Conservation (phyloP, 345 rosid species). For the Psidium guajava region DNA sequence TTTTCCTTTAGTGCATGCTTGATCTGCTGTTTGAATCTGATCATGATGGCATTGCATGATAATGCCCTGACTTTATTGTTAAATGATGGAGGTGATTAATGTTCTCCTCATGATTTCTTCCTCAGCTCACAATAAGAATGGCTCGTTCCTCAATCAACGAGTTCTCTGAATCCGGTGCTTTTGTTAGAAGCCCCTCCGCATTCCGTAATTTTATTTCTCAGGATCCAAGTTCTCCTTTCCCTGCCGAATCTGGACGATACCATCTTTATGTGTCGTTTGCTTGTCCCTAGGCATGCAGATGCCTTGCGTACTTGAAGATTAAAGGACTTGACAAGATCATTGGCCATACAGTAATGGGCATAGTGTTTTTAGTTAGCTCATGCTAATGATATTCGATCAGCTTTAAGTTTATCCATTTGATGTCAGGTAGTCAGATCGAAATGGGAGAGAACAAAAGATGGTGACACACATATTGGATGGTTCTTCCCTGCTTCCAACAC, state of each 20-base stretch:
- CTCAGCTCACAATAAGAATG: neutral
- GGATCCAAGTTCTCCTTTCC: constrained; percentile 6
- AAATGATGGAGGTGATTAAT: neutral
- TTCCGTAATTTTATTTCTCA: neutral
- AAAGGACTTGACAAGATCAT: constrained; percentile 36
- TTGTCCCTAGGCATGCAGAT: constrained; percentile 10
- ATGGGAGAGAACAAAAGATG: too few relatives aligned
- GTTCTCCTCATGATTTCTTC: neutral
- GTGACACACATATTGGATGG: neutral
- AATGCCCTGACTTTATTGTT: neutral
- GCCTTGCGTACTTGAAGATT: constrained; percentile 44
- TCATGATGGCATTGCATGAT: neutral
- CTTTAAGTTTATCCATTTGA: neutral
- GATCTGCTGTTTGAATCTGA: neutral
- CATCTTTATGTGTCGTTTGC: constrained; percentile 7
- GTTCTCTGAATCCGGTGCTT: constrained; percentile 1
- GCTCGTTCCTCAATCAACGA: neutral
- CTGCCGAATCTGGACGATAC: constrained; percentile 1
- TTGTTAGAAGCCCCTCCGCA: neutral
- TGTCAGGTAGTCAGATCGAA: too few relatives aligned
- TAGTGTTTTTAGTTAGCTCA: neutral
- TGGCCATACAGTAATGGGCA: constrained; percentile 10
- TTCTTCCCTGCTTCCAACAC: neutral
- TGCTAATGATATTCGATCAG: neutral
- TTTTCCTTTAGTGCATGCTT: neutral